Base-by-base conservation (phyloP, 345 rosid genomes). In the Xanthoceras sorbifolium region DNA sequence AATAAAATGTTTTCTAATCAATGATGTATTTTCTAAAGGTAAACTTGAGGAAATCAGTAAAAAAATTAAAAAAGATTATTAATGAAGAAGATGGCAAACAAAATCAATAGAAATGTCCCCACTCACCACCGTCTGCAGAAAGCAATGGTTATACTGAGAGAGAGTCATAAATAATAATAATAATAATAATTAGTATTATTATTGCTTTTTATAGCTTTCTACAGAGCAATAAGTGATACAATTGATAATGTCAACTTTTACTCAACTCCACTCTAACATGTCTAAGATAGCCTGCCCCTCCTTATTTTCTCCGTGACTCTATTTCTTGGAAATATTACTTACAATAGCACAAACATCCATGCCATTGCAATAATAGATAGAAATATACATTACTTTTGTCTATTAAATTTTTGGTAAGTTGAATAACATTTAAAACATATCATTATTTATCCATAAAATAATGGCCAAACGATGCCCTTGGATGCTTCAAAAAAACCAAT, bases 191-290 rank as follows among this genome's bases (percentile, higher is more conserved):
- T n/a, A n/a, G n/a, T 23, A 22, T 72, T 57, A 40, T 69, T 67
- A 72, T 22, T 69, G 18, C 48, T 34, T 59, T 10, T 55, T 60
- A 50, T 78, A 71, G 72, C 87, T 84, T 85, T 85, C 90, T 86
- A 76, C 77, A 68, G 18, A 23, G 85, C 76, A 81, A 85, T 88
- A 64, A 88, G 86, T 82, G 81, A 65, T 66, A 23, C 62, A 44
- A 18, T 70, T 80, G 86, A 83, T 69, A 28, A 71, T 46, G 18
- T 6, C 67, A 67, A 28, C 83, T 55, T 77, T 71, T 69, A 57
- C 81, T 75, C 77, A 59, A 63, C 55, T n/a, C 66, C 77, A 57
- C 64, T 34, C 40, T 76, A 52, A 62, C 74, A 70, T 63, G 59
- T 44, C 77, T n/a, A n/a, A n/a, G n/a, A n/a, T n/a, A n/a, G n/a